Percentiles rank a stretch among this genome's conserved stretches.
phyloP scores from a whole-genome alignment of 495 filamentous ascomycete genomes.

The Aspergillus homomorphus region DNA sequence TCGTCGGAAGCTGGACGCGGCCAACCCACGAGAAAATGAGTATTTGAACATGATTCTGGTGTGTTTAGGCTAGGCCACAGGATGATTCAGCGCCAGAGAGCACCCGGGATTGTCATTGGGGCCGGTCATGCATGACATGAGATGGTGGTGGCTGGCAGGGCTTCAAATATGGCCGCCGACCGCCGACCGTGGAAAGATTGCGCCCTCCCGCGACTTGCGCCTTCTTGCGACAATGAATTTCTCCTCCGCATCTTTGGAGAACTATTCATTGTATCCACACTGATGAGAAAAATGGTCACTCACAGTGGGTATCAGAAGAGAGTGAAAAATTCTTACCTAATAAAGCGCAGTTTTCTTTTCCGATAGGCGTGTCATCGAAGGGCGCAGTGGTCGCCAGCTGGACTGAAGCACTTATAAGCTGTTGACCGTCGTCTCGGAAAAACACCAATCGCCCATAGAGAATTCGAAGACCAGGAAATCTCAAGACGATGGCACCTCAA shows the following conservation, averaged over 20 bases:
- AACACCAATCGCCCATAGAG: background rate
- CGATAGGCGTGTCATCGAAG: background rate
- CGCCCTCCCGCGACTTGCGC: slow-evolving; percentile 5
- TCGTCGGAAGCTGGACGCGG: background rate
- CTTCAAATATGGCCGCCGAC: background rate
- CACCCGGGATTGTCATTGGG: too few species aligned
- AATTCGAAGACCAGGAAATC: background rate
- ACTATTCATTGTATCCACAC: too few species aligned
- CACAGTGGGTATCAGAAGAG: too few species aligned
- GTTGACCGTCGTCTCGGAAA: background rate
- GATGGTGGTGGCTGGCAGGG: background rate
- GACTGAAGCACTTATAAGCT: background rate
- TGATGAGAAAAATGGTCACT: too few species aligned
- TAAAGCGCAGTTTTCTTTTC: background rate
- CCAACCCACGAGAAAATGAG: background rate
- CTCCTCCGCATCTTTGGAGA: background rate
- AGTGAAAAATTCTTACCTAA: background rate
- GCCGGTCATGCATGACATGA: too few species aligned
- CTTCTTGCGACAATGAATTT: background rate
- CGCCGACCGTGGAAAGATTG: background rate
- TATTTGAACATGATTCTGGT: background rate
- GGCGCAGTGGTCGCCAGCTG: background rate
- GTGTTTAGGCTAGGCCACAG: too few species aligned
- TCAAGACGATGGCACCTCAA: slow-evolving; percentile 4
- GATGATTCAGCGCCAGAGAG: too few species aligned